Conservation (phyloP, 129 eudicot species). For the Arctium minus region DNA sequence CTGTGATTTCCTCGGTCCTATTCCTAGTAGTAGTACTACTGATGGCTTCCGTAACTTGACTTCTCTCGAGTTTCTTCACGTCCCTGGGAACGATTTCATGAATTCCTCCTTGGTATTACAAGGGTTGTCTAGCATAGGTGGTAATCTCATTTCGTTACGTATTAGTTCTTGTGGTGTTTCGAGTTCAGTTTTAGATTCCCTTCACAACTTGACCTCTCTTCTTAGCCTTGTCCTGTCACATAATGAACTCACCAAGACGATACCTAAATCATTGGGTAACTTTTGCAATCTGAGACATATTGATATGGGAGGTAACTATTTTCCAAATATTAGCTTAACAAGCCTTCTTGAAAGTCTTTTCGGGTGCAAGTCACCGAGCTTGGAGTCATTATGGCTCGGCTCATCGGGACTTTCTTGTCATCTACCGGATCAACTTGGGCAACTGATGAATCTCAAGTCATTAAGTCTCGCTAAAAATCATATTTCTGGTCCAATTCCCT, state of each 20-base stretch:
- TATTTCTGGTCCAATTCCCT: conserved; percentile 21
- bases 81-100: not conserved
- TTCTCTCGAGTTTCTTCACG: conserved; percentile 1
- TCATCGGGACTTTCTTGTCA: not conserved
- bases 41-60: conserved; percentile 2
- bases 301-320: not conserved
- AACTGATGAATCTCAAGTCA: not conserved
- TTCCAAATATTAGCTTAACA: not conserved
- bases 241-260: not conserved
- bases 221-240: not conserved
- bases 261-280: not conserved
- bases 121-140: not conserved
- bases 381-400: not conserved
- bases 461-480: conserved; percentile 17
- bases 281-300: not conserved
- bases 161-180: not conserved
- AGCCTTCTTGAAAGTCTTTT: not conserved
- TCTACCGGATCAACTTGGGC: not conserved
- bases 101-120: not conserved
- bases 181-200: not conserved
- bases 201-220: not conserved
- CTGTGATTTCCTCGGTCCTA: not conserved
- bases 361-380: not conserved
- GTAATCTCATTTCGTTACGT: not conserved
- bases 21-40: not conserved